phyloP scores from a whole-genome alignment of 1,139 yeast genomes.

The Petasospora rhodanensis region DNA sequence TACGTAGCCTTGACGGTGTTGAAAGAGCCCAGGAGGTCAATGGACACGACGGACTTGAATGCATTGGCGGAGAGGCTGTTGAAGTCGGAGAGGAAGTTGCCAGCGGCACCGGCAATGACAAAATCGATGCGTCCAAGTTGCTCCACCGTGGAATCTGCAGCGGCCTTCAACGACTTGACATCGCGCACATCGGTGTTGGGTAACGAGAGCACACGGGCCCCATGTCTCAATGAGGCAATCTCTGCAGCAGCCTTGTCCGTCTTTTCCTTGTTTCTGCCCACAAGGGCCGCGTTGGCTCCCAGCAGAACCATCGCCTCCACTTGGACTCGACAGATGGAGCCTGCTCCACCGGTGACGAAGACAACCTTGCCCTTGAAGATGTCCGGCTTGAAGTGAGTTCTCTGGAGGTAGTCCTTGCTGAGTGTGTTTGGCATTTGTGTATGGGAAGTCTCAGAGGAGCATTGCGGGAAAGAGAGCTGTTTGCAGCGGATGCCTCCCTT shows the following conservation, averaged over 20 bases:
- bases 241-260: slow-evolving; percentile 68
- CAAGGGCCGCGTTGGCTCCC: slow-evolving; percentile 82
- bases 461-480: background rate
- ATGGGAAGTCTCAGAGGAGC: background rate
- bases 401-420: slow-evolving; percentile 15
- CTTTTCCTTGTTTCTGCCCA: slow-evolving; percentile 69
- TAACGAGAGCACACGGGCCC: slow-evolving; percentile 61
- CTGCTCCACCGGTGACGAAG: slow-evolving; percentile 93
- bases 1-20: slow-evolving; percentile 82
- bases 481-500: background rate
- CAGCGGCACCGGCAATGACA: slow-evolving; percentile 95
- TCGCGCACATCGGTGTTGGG: slow-evolving; percentile 76
- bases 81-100: slow-evolving; percentile 81
- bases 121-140: slow-evolving; percentile 72
- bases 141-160: slow-evolving; percentile 60
- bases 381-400: slow-evolving; percentile 44
- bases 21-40: slow-evolving; percentile 81
- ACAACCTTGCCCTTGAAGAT: slow-evolving; percentile 79
- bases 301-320: slow-evolving; percentile 73
- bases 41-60: slow-evolving; percentile 77
- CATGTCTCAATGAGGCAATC: slow-evolving; percentile 49
- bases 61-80: slow-evolving; percentile 78
- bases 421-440: slow-evolving; percentile 10
- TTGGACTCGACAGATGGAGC: slow-evolving; percentile 85
- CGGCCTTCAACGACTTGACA: slow-evolving; percentile 49